Evolutionary conservation across 257 asterid genomes (phyloP).

Genomic region (Craterostigma plantagineum): DNA sequence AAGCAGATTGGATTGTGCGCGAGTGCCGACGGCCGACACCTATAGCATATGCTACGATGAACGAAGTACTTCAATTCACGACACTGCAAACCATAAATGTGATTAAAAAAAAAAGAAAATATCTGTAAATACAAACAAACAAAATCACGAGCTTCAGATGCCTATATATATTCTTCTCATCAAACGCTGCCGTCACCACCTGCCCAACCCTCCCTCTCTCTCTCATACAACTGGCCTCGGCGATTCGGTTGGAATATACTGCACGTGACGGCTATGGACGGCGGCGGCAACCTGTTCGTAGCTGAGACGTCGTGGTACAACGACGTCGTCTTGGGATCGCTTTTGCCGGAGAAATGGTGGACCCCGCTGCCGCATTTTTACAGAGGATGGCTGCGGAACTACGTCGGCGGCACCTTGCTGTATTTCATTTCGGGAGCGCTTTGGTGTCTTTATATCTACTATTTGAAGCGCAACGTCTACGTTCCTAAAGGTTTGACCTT

Average conservation of each 20-base stretch:
- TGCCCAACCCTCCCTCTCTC: too few relatives aligned
- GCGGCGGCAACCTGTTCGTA: constrained; percentile 35
- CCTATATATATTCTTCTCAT: too few relatives aligned
- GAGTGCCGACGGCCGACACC: too few relatives aligned
- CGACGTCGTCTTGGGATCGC: constrained; percentile 42
- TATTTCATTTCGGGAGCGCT: constrained; percentile 50
- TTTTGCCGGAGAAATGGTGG: constrained; percentile 49
- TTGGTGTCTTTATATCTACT: constrained; percentile 73
- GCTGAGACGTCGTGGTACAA: constrained; percentile 76
- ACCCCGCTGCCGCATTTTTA: constrained; percentile 49
- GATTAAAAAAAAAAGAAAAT: too few relatives aligned
- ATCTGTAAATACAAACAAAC: too few relatives aligned
- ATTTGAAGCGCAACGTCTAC: constrained; percentile 54
- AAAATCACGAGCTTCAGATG: too few relatives aligned
- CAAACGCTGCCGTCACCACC: too few relatives aligned
- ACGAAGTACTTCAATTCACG: too few relatives aligned
- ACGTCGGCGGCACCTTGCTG: constrained; percentile 52
- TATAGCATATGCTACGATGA: too few relatives aligned
- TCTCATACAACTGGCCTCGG: too few relatives aligned
- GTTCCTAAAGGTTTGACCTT: constrained; percentile 53
- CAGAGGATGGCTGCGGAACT: constrained; percentile 77
- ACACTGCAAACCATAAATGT: too few relatives aligned
- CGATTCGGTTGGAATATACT: background rate
- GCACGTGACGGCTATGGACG: constrained; percentile 19
- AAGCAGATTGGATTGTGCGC: too few relatives aligned